Conservation (phyloP, 169 alveolate species). For the Sarcocystis neurona region DNA sequence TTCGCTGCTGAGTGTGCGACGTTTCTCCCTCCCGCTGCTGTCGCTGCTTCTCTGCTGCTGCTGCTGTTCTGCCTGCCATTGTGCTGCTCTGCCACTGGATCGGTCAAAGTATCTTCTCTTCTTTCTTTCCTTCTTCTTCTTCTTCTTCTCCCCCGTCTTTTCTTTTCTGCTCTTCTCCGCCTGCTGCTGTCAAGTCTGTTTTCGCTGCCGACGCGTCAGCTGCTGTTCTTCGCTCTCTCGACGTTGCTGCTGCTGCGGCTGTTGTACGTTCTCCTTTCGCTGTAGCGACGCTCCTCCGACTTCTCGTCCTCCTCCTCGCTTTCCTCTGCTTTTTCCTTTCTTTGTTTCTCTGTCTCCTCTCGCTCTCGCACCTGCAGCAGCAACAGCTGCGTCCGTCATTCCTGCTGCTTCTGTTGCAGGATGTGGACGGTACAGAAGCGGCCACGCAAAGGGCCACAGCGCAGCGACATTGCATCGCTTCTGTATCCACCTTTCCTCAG, state of each 20-base stretch:
- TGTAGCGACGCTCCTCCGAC: no score
- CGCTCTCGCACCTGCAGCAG: no score
- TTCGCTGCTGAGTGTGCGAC: no score
- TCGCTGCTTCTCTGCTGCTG: no score
- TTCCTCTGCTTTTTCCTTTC: not conserved
- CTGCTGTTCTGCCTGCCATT: no score
- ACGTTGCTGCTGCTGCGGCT: no score
- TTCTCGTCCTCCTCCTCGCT: not conserved
- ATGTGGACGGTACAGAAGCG: conserved; percentile 30
- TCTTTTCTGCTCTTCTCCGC: not conserved
- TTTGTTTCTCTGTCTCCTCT: not conserved
- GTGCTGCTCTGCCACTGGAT: no score
- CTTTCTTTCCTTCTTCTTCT: not conserved
- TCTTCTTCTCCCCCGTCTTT: not conserved
- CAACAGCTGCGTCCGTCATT: not conserved
- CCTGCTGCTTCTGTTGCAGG: not conserved
- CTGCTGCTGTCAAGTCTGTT: no score
- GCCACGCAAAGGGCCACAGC: conserved; percentile 43
- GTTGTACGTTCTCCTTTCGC: no score
- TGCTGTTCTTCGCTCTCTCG: no score
- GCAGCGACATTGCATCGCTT: conserved; percentile 6
- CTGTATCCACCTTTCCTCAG: conserved; percentile 31
- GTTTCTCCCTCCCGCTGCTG: no score
- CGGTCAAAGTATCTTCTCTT: not conserved
- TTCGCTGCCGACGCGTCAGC: no score